Evolutionary conservation across 257 asterid genomes (phyloP).

Genomic region (Solanum chaucha): DNA sequence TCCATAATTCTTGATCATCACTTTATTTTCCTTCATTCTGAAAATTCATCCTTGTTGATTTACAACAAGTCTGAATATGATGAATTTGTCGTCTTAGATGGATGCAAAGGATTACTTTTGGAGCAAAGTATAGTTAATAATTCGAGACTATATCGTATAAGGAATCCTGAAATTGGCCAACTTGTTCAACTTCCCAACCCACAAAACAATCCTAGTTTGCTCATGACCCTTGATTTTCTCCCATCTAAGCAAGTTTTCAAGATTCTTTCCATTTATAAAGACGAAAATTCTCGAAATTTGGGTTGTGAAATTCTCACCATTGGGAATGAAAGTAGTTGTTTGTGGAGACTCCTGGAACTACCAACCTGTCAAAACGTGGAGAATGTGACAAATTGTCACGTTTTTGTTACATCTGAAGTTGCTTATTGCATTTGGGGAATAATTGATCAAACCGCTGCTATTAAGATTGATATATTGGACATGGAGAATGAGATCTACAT

Average conservation of each 20-base stretch:
- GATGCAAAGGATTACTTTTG: neutral
- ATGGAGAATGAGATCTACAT: neutral
- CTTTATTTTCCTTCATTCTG: neutral
- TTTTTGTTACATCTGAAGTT: neutral
- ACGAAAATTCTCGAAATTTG: neutral
- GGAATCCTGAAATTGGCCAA: neutral
- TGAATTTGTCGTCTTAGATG: neutral
- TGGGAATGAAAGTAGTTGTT: neutral
- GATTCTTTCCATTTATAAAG: neutral
- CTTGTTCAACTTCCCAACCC: neutral
- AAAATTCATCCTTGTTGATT: neutral
- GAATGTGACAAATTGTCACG: neutral
- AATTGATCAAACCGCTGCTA: no score
- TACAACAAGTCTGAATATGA: neutral
- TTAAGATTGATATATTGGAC: neutral
- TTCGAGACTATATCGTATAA: neutral
- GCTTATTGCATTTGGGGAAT: neutral
- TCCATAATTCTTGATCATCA: neutral
- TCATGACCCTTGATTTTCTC: neutral
- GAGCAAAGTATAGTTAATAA: neutral
- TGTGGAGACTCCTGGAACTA: neutral
- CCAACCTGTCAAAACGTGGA: neutral
- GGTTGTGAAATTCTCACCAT: neutral
- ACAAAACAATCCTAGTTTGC: neutral
- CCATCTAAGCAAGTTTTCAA: neutral